Conservation (phyloP, 1,284 basidiomycete species). For the Stygiomarasmius scandens region DNA sequence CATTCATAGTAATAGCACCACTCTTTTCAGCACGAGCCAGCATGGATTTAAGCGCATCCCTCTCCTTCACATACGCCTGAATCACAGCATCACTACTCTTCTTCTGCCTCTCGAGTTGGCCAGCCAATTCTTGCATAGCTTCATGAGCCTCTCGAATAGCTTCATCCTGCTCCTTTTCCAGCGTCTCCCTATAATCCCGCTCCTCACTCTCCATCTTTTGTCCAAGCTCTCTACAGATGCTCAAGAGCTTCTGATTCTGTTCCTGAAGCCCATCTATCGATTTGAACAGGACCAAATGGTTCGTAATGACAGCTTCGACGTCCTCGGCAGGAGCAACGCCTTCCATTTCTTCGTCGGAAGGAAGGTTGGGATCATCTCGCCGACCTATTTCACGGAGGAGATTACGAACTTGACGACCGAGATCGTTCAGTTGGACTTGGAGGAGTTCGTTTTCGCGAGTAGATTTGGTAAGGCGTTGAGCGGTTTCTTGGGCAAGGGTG, state of each 20-base stretch:
- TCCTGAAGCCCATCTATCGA: constrained; percentile 82
- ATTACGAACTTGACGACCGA: constrained; percentile 83
- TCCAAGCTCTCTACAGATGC: constrained; percentile 81
- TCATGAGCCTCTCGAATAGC: constrained; percentile 88
- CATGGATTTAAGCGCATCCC: constrained; percentile 84
- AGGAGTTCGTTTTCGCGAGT: constrained; percentile 73
- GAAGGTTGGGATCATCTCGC: constrained; percentile 80
- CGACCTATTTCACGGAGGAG: constrained; percentile 82
- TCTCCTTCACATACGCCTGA: constrained; percentile 83
- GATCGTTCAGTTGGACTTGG: constrained; percentile 80
- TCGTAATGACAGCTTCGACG: constrained; percentile 83
- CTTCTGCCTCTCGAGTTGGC: constrained; percentile 73
- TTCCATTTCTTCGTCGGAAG: constrained; percentile 73
- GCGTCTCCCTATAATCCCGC: constrained; percentile 62
- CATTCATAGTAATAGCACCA: constrained; percentile 33
- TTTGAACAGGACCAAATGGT: constrained; percentile 87
- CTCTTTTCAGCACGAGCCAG: constrained; percentile 53
- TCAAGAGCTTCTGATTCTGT: constrained; percentile 89
- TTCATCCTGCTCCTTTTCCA: constrained; percentile 74
- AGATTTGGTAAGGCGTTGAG: constrained; percentile 65
- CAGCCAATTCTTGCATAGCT: constrained; percentile 79
- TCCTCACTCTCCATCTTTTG: constrained; percentile 80
- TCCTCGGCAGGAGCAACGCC: constrained; percentile 47
- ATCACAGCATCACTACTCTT: constrained; percentile 70
- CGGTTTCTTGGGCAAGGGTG: constrained; percentile 52